Base-by-base conservation (phyloP, 202 grass and related monocot genomes). In the Zoysia matrella region DNA sequence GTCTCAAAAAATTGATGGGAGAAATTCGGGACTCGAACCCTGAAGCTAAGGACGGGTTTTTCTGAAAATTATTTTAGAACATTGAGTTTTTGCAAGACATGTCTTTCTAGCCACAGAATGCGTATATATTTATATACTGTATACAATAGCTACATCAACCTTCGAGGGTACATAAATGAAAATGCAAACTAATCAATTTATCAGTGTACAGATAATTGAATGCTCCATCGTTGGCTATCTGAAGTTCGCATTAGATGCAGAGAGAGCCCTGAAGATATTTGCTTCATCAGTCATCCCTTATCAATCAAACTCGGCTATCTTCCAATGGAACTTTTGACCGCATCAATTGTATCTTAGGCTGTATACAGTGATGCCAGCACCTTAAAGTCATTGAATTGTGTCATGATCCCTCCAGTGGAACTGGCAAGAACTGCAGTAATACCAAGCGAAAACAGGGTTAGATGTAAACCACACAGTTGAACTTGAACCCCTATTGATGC, bases 381-480 rank as follows among this genome's bases (percentile, higher is more conserved):
- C 74, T 52, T 64, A 16, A 73, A 55, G 39, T 58, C 3, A 6
- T 56, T 40, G 30, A 82, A 72, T 53, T 78, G 52, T 83, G 88
- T 50, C 47, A 79, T 49, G 75, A 80, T 50, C 49, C 65, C 79
- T 78, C 76, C 12, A 15, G 75, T 90, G 39, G 83, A 90, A 86
- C 86, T 86, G 65, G 56, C 16, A 50, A 80, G 48, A 11, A 45
- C 88, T 86, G 12, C 70, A 83, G 22, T 64, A 57, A 82, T 43
- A 13, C 54, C 41, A 12, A 65, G 74, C 16, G 2, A 64, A 11
- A 62, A 39, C 7, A 75, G 43, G 63, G 70, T 90, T 62, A 89
- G 54, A 13, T 47, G 11, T 16, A 39, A 43, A 48, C 60, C 39
- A 47, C n/a, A 5, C 8, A 45, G 16, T 78, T 52, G 64, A 75